Conservation (phyloP, 2,329 filamentous ascomycete genomes). For the Fusarium bactridioides region DNA sequence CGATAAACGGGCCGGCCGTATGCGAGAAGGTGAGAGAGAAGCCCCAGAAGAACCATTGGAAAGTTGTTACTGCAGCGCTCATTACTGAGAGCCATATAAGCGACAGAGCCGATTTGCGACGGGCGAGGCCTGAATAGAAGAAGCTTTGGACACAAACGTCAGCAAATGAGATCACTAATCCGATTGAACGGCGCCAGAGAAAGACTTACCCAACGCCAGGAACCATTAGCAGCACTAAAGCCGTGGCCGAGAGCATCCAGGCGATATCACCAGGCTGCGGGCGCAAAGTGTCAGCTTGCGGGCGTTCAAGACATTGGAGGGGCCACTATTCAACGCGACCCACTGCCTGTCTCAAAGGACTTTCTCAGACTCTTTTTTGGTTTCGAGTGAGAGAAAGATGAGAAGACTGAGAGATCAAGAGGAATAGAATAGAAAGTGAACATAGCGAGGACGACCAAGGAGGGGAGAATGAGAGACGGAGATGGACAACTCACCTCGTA, state of each 20-base stretch:
- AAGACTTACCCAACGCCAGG: constrained; percentile 77
- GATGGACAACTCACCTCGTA: constrained; percentile 66
- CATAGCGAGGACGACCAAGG: background rate
- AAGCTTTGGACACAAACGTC: constrained; percentile 57
- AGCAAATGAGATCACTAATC: constrained; percentile 1
- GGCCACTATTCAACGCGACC: constrained; percentile 15
- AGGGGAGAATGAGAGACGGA: constrained; percentile 1
- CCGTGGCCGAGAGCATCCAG: constrained; percentile 84
- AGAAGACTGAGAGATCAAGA: constrained; percentile 5
- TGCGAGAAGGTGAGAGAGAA: constrained; percentile 86
- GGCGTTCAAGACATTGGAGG: constrained; percentile 26
- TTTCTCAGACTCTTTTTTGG: background rate
- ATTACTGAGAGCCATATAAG: constrained; percentile 92
- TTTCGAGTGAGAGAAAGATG: background rate
- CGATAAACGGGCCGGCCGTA: constrained; percentile 77
- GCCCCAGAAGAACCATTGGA: constrained; percentile 97
- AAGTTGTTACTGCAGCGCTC: constrained; percentile 81
- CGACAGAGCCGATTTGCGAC: constrained; percentile 87
- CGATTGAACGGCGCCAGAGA: background rate
- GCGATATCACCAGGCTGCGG: constrained; percentile 77
- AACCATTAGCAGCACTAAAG: constrained; percentile 90
- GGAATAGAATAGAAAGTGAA: background rate
- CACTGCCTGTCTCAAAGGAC: constrained; percentile 11
- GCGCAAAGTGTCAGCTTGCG: constrained; percentile 42
- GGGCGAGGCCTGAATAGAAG: constrained; percentile 91